Evolutionary conservation across 805 yeast genomes (phyloP).

Genomic region (Candida awuae): DNA sequence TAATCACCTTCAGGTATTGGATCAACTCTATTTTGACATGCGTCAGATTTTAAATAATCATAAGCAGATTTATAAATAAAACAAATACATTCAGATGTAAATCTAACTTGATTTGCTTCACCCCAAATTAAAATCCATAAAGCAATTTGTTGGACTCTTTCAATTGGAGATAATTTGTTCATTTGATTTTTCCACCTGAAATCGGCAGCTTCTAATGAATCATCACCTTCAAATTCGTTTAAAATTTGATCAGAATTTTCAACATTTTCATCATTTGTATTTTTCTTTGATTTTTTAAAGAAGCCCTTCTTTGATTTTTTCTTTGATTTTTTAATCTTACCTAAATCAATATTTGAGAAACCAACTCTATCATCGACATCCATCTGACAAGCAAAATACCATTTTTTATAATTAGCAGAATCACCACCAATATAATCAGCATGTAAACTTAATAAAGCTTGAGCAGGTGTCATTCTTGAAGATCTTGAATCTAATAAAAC

Average conservation of each 20-base stretch:
- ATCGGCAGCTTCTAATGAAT: constrained; percentile 76
- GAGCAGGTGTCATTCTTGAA: constrained; percentile 84
- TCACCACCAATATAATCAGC: constrained; percentile 89
- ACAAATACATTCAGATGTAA: constrained; percentile 83
- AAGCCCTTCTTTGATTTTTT: constrained; percentile 60
- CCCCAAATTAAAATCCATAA: constrained; percentile 77
- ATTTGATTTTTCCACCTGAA: constrained; percentile 77
- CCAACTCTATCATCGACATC: constrained; percentile 82
- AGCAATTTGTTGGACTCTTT: constrained; percentile 72
- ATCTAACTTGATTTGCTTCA: constrained; percentile 91
- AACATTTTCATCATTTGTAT: constrained; percentile 62
- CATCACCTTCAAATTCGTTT: constrained; percentile 71
- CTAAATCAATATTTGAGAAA: constrained; percentile 70
- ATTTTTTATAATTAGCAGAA: constrained; percentile 73
- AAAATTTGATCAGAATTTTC: constrained; percentile 53
- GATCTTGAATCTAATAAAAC: constrained; percentile 74
- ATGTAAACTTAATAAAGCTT: constrained; percentile 72
- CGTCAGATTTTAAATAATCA: constrained; percentile 82
- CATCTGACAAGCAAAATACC: constrained; percentile 85
- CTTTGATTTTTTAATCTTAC: constrained; percentile 69
- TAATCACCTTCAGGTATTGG: constrained; percentile 87
- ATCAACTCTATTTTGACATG: constrained; percentile 80
- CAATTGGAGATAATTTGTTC: constrained; percentile 65
- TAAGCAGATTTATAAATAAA: constrained; percentile 91
- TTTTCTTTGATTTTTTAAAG: constrained; percentile 48